Base-by-base conservation (phyloP, 192 early-diverging fungal species). In the Coemansia guatemalensis region DNA sequence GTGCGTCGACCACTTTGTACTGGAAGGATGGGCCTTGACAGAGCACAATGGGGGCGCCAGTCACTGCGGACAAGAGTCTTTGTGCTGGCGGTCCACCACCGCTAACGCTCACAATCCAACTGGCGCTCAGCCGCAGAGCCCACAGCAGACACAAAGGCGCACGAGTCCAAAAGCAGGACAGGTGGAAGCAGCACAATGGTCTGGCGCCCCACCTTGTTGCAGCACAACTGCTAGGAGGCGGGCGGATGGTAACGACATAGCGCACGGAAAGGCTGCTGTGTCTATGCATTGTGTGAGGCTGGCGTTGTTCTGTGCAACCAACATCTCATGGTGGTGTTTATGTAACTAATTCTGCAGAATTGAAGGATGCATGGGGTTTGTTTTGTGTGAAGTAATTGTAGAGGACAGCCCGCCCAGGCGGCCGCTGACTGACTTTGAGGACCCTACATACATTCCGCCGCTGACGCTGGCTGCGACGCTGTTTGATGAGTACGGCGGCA, bases 391-490 rank as follows among this genome's bases (percentile, higher is more conserved):
- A 50, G 39, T 44, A 1, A 44, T 44, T 44, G 57, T 73, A 73
- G 76, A 73, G 44, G 71, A 73, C 71, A 80, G 77, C 30, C 77
- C 77, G 35, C 77, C 72, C 17, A 61, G 61, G 25, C 77, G 71
- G 22, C 65, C 71, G 24, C 62, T 80, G 58, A 62, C 77, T 1
- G 30, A 61, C 61, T 80, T 74, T 58, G 77, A 80, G 26, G 77
- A 80, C 44, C 77, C 77, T 5, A 60, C 68, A 49, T 80, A 80
- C 72, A 74, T 80, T 11, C 77, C 77, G 21, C 77, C 77, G 20
- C 77, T 74, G n/a, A 80, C 77, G 18, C 64, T 80, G 29, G 67
- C 72, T 9, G 65, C 68, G 48, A 74, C 77, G 17, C 68, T 80
- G 58, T 60, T 69, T 39, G 71, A 80, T 52, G 77, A 80, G 26